Percentiles rank a stretch among this genome's conserved stretches.
phyloP scores from a whole-genome alignment of 1,284 basidiomycete genomes.

The Apiotrichum laibachii region DNA sequence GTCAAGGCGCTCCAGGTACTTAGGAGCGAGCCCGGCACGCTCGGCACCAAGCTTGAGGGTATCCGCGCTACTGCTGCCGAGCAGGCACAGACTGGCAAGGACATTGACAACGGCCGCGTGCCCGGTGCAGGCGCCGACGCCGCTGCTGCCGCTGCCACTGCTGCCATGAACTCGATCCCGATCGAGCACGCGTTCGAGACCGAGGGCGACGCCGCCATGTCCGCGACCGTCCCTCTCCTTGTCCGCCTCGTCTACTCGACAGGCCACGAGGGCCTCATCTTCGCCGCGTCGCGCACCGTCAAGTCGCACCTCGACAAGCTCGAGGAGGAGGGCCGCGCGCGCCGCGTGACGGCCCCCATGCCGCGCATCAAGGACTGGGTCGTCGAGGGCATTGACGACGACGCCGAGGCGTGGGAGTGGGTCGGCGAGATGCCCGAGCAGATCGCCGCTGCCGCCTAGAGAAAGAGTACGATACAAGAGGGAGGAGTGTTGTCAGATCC shows the following conservation, averaged over 20 bases:
- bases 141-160: neutral
- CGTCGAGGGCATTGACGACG: slow-evolving; percentile 24
- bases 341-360: slow-evolving; percentile 23
- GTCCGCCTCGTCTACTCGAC: slow-evolving; percentile 38
- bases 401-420: slow-evolving; percentile 37
- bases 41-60: slow-evolving; percentile 19
- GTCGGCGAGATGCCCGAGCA: slow-evolving; percentile 7
- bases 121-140: slow-evolving; percentile 11
- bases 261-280: slow-evolving; percentile 34
- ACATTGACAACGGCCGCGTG: slow-evolving; percentile 5
- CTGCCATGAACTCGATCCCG: slow-evolving; percentile 4
- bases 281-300: slow-evolving; percentile 32
- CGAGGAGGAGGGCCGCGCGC: slow-evolving; percentile 63
- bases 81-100: slow-evolving; percentile 4
- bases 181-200: slow-evolving; percentile 9
- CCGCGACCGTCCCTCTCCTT: slow-evolving; percentile 28
- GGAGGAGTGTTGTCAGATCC: neutral
- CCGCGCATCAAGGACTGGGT: slow-evolving; percentile 26
- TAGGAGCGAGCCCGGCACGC: slow-evolving; percentile 8
- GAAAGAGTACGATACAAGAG: neutral
- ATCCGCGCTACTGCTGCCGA: slow-evolving; percentile 17
- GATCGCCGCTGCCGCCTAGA: neutral
- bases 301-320: slow-evolving; percentile 40
- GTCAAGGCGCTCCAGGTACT: slow-evolving; percentile 23
- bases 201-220: neutral